These are phyloP conservation scores for Paraphoma chrysanthemicola DNA, from an alignment of 2,329 filamentous ascomycete species.

Conservation along the genomic window DNA sequence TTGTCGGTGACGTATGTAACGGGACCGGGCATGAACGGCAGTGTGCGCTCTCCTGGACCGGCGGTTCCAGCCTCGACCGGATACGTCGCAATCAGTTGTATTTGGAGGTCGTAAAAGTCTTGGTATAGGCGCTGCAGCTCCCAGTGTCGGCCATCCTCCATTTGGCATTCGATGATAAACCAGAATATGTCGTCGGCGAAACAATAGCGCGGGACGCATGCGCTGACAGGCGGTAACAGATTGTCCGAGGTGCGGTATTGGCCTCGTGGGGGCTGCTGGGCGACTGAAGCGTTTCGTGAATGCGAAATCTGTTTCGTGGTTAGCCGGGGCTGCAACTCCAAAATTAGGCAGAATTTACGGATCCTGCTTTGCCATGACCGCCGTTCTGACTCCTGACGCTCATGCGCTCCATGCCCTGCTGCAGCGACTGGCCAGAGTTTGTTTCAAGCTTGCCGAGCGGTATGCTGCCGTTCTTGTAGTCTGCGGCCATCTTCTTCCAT, in stretches of 20 bases:
- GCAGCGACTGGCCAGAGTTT: constrained; percentile 56
- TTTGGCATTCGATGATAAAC: constrained; percentile 92
- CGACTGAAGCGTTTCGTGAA: constrained; percentile 45
- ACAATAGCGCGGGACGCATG: constrained; percentile 89
- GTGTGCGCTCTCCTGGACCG: constrained; percentile 73
- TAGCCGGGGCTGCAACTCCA: constrained; percentile 16
- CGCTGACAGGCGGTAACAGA: constrained; percentile 78
- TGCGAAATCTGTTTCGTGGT: constrained; percentile 32
- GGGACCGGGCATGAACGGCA: constrained; percentile 97
- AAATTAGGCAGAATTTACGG: constrained; percentile 34
- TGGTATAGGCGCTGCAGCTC: constrained; percentile 95
- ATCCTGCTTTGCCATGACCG: constrained; percentile 32
- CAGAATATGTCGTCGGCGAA: constrained; percentile 98
- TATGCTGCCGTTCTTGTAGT: constrained; percentile 99
- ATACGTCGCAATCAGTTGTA: constrained; percentile 88
- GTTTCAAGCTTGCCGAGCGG: constrained; percentile 87
- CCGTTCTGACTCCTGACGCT: constrained; percentile 62
- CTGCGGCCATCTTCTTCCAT: constrained; percentile 99
- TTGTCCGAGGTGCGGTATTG: constrained; percentile 48
- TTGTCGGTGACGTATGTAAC: constrained; percentile 98
- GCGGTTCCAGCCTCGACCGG: constrained; percentile 91
- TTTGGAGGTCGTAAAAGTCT: constrained; percentile 99
- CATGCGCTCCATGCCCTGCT: constrained; percentile 75
- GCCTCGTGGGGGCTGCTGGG: constrained; percentile 50
- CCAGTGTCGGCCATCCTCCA: constrained; percentile 92